phyloP scores from a whole-genome alignment of 1,284 basidiomycete genomes.

The Exobasidium rhododendri region DNA sequence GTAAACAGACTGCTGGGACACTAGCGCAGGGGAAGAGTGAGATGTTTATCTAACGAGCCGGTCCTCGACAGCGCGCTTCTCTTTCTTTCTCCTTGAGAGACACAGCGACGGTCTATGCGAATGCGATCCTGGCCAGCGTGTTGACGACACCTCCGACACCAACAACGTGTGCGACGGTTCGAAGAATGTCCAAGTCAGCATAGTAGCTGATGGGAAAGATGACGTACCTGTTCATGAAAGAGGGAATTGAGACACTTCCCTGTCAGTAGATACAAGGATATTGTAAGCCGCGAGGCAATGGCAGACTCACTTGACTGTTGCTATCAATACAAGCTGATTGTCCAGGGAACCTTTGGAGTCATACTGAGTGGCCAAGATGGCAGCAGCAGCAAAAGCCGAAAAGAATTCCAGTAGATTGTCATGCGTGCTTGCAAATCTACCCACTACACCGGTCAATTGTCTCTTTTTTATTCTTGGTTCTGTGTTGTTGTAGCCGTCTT shows the following conservation, averaged over 20 bases:
- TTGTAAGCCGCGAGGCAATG: background rate
- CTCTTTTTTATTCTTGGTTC: background rate
- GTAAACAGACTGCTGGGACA: too few species aligned
- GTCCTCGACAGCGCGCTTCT: too few species aligned
- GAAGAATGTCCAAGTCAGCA: background rate
- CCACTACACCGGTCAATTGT: background rate
- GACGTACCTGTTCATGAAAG: background rate
- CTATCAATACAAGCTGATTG: constrained; percentile 1
- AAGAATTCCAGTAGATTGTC: constrained; percentile 7
- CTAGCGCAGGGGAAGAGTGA: too few species aligned
- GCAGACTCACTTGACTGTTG: constrained; percentile 3
- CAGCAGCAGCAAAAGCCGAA: constrained; percentile 1
- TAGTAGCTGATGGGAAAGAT: constrained; percentile 4
- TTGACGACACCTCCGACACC: background rate
- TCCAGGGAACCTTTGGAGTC: background rate
- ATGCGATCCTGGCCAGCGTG: background rate
- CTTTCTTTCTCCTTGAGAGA: too few species aligned
- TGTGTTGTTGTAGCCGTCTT: constrained; percentile 2
- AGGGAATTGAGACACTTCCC: background rate
- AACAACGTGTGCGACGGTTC: background rate
- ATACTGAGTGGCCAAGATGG: background rate
- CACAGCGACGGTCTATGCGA: background rate
- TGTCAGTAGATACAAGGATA: background rate
- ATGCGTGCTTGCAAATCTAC: constrained; percentile 3
- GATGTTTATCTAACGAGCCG: too few species aligned